Conservation (phyloP, 2,329 filamentous ascomycete species). For the Stagonosporopsis cucurbitacearum region DNA sequence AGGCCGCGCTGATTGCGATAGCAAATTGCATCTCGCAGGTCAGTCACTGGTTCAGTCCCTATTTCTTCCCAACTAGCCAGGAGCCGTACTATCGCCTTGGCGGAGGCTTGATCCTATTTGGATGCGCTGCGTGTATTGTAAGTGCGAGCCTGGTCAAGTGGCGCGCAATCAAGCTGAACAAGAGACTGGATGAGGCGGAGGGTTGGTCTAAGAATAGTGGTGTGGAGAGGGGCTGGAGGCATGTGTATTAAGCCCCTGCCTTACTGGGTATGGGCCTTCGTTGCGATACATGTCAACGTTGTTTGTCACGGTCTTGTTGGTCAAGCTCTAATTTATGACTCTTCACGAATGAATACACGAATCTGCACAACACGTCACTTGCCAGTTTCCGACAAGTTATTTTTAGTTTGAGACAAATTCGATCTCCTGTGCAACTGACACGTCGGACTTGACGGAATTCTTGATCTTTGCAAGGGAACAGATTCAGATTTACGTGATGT, state of each 20-base stretch:
- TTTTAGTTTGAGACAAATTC: too few species aligned
- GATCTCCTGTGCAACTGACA: too few species aligned
- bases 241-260: conserved; percentile 22
- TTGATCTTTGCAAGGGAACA: too few species aligned
- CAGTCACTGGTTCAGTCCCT: conserved; percentile 53
- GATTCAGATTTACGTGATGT: too few species aligned
- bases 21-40: conserved; percentile 52
- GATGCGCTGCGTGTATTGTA: conserved; percentile 31
- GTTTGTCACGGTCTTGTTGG: too few species aligned
- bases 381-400: too few species aligned
- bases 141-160: conserved; percentile 28
- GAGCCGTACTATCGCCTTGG: conserved; percentile 31
- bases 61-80: conserved; percentile 45
- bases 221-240: conserved; percentile 38
- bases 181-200: conserved; percentile 36
- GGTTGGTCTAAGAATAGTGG: conserved; percentile 36
- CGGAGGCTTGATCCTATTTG: conserved; percentile 35
- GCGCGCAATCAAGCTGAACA: conserved; percentile 36
- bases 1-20: conserved; percentile 53
- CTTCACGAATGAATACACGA: too few species aligned
- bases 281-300: too few species aligned
- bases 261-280: neutral
- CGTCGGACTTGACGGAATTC: too few species aligned
- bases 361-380: too few species aligned
- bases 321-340: too few species aligned